These are phyloP conservation scores for Didymella lethalis DNA, from an alignment of 2,329 filamentous ascomycete genomes.

Conservation along the genomic window DNA sequence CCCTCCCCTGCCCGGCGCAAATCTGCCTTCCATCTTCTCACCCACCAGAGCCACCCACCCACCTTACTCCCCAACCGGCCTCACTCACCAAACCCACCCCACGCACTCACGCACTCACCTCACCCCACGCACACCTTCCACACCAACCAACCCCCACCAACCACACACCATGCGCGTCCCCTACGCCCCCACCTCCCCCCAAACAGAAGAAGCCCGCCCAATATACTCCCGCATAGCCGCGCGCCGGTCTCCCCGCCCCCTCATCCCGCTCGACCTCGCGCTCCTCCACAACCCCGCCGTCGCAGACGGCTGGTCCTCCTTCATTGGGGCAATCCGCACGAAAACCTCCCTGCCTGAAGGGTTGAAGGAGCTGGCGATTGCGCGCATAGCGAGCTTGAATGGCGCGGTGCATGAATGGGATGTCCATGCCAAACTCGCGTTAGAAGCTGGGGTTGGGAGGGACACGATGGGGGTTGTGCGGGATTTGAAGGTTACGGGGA, in stretches of 20 bases:
- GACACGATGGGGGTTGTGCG: conserved; percentile 62
- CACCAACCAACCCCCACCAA: too few relatives aligned
- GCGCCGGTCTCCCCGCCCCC: conserved; percentile 59
- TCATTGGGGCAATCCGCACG: conserved; percentile 65
- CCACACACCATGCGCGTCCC: conserved; percentile 62
- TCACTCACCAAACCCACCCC: too few relatives aligned
- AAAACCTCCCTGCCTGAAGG: conserved; percentile 58
- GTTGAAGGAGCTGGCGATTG: conserved; percentile 80
- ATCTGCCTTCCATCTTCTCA: too few relatives aligned
- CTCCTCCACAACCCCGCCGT: conserved; percentile 64
- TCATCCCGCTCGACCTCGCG: conserved; percentile 65
- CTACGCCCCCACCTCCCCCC: conserved; percentile 61
- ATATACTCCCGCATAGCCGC: conserved; percentile 62
- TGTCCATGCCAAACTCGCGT: conserved; percentile 74
- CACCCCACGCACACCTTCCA: too few relatives aligned
- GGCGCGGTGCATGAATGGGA: conserved; percentile 86
- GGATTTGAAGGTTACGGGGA: background rate
- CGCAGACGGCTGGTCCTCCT: conserved; percentile 67
- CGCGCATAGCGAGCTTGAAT: conserved; percentile 83
- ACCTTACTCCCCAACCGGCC: too few relatives aligned
- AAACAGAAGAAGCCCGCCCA: conserved; percentile 55
- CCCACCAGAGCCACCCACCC: too few relatives aligned
- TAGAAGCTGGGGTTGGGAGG: conserved; percentile 65
- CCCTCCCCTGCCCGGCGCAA: too few relatives aligned
- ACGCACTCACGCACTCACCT: too few relatives aligned